Evolutionary conservation across 2,329 filamentous ascomycete genomes (phyloP).

Genomic region (Alternaria brassicicola): DNA sequence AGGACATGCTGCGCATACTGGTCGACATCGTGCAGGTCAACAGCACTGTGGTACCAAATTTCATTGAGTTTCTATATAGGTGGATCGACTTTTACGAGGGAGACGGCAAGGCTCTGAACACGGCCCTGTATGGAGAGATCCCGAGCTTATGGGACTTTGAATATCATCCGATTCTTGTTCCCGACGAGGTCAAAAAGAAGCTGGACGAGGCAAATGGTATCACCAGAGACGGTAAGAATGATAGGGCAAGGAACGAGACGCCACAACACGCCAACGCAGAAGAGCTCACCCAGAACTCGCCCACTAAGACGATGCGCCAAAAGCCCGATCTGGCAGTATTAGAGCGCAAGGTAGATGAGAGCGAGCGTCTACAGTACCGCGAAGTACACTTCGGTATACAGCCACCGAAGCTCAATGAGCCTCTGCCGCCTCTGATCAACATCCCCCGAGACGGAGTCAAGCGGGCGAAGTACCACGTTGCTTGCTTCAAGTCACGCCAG

Average conservation of each 20-base stretch:
- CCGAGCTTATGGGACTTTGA: conserved; percentile 46
- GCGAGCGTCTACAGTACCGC: conserved; percentile 40
- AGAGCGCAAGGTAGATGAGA: conserved; percentile 32
- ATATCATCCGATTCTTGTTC: conserved; percentile 34
- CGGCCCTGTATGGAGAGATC: conserved; percentile 42
- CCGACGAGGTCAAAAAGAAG: conserved; percentile 13
- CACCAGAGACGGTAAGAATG: neutral
- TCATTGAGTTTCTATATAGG: conserved; percentile 44
- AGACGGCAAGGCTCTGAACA: conserved; percentile 40
- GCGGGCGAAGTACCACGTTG: conserved; percentile 35
- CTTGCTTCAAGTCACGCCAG: conserved; percentile 42
- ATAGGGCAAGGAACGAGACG: neutral
- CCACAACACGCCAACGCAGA: conserved; percentile 5
- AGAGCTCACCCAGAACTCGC: conserved; percentile 22
- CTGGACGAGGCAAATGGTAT: neutral
- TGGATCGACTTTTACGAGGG: conserved; percentile 43
- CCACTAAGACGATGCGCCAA: conserved; percentile 27
- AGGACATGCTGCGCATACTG: conserved; percentile 38
- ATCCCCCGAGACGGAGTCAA: conserved; percentile 31
- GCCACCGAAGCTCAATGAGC: conserved; percentile 30
- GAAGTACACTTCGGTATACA: conserved; percentile 43
- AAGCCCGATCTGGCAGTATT: conserved; percentile 35
- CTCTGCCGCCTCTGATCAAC: conserved; percentile 40
- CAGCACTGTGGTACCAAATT: conserved; percentile 39
- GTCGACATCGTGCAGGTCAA: conserved; percentile 41